Base-by-base conservation (phyloP, 371 early-diverging fungal genomes). In the Mucor lusitanicus region DNA sequence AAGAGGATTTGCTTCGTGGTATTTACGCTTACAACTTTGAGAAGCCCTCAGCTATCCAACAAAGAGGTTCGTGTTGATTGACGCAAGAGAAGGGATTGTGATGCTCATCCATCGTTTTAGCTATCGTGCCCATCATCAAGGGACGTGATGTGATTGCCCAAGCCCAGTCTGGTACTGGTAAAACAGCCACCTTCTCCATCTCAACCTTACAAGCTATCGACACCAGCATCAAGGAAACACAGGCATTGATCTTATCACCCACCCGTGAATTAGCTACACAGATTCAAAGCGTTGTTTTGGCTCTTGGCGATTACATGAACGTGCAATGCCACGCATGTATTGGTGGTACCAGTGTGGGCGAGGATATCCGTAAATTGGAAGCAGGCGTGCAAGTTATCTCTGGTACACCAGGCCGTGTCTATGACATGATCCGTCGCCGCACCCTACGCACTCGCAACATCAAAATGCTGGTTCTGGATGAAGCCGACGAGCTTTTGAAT, bases 141-240 rank as follows among this genome's bases (percentile, higher is more conserved):
- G 96, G 95, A 53, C 90, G 91, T 67, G 99, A 99, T 85, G 98
- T 99, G 60, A 98, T 98, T 77, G 99, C 99, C 56, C 99, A 99
- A 85, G 99, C 99, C 39, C 99, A 99, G 86, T 98, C 99, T 63
- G 99, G 99, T 82, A 99, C 99, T 71, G 99, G 99, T 86, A 99
- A 99, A 88, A 99, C 99, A 2, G 99, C 99, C 33, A 99, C 99
- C 12, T 99, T 99, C 86, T 94, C 97, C 37, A 99, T 99, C 74
- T 96, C 97, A 28, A 92, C 95, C 61, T 88, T 99, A 46, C 99
- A 99, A 79, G 83, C 87, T 54, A 91, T 99, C 64, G 97, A 99
- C 79, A 88, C 91, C 54, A 84, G 85, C 15, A 60, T 90, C 21
- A 85, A 91, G 57, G 91, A 94, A 75, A 94, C 95, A 30, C 99